Conservation (phyloP, 495 filamentous ascomycete genomes). For the Trichoderma erinaceum region DNA sequence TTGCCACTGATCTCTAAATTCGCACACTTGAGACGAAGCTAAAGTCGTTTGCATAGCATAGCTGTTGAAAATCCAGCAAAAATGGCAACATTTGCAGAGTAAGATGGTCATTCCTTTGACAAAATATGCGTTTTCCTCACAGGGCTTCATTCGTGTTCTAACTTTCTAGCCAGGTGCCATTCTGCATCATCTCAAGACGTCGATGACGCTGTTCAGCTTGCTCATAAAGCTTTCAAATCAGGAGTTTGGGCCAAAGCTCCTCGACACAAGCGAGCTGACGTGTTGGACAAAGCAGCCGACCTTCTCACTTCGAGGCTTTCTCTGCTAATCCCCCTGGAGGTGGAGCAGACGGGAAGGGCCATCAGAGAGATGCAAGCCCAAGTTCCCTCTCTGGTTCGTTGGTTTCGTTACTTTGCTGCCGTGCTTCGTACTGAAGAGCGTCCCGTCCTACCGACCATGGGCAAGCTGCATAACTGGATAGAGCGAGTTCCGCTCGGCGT, state of each 20-base stretch:
- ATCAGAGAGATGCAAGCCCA: conserved; percentile 62
- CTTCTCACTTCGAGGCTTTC: conserved; percentile 45
- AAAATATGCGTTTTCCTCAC: not conserved
- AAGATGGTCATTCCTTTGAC: not conserved
- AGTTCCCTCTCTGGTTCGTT: conserved; percentile 53
- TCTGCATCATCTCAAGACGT: conserved; percentile 46
- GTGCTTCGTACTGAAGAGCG: conserved; percentile 56
- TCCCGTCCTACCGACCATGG: conserved; percentile 52
- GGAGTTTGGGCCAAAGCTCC: conserved; percentile 55
- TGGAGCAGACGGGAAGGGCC: conserved; percentile 55
- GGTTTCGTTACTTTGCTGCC: conserved; percentile 60
- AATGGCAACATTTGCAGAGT: not conserved
- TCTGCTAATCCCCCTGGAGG: conserved; percentile 50
- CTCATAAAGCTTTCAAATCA: conserved; percentile 42
- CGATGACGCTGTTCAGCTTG: conserved; percentile 37
- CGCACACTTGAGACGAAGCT: not conserved
- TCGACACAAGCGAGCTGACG: conserved; percentile 45
- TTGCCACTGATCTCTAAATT: not conserved
- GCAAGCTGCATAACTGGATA: conserved; percentile 56
- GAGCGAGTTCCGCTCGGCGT: conserved; percentile 56
- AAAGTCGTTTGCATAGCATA: not conserved
- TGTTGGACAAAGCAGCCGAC: conserved; percentile 50
- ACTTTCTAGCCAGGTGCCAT: conserved; percentile 35
- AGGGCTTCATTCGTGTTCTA: not conserved
- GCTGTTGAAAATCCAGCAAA: not conserved